These are phyloP conservation scores for Pseudogymnoascus sp. DNA, from an alignment of 2,329 filamentous ascomycete genomes.

Conservation along the genomic window DNA sequence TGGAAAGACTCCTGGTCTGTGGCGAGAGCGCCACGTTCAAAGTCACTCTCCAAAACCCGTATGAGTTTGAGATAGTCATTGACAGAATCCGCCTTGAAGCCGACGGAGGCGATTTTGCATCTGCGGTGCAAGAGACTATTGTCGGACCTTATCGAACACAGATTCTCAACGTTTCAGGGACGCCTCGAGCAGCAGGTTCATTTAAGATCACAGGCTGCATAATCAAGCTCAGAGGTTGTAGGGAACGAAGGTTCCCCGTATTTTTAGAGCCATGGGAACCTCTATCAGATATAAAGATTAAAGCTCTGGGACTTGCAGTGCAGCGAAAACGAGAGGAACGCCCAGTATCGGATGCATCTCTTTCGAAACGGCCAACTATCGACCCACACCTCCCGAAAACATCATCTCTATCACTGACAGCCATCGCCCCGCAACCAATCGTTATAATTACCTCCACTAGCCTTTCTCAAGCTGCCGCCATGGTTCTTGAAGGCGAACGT, in stretches of 20 bases:
- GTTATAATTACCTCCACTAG: slow-evolving; percentile 69
- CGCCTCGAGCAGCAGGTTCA: slow-evolving; percentile 58
- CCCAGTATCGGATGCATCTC: slow-evolving; percentile 27
- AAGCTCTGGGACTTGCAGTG: slow-evolving; percentile 60
- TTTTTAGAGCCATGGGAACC: slow-evolving; percentile 71
- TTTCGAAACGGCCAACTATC: slow-evolving; percentile 31
- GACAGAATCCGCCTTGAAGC: slow-evolving; percentile 71
- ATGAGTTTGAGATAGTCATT: slow-evolving; percentile 85
- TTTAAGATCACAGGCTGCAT: slow-evolving; percentile 71
- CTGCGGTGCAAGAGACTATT: slow-evolving; percentile 54
- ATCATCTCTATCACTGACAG: slow-evolving; percentile 56
- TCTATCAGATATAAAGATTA: slow-evolving; percentile 64
- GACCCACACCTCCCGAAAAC: slow-evolving; percentile 39
- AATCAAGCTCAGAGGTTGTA: slow-evolving; percentile 74
- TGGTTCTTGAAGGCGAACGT: slow-evolving; percentile 87
- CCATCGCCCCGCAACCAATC: slow-evolving; percentile 73
- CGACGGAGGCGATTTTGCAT: slow-evolving; percentile 65
- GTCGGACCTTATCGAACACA: slow-evolving; percentile 81
- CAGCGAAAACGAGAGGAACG: slow-evolving; percentile 24
- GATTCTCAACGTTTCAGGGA: slow-evolving; percentile 63
- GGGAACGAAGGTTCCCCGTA: slow-evolving; percentile 75
- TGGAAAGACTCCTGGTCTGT: slow-evolving; percentile 66
- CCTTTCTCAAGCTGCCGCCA: slow-evolving; percentile 75
- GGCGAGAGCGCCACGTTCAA: slow-evolving; percentile 71
- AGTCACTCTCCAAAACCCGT: slow-evolving; percentile 86